phyloP scores from a whole-genome alignment of 805 yeast species.

The Candida xyloterini region DNA sequence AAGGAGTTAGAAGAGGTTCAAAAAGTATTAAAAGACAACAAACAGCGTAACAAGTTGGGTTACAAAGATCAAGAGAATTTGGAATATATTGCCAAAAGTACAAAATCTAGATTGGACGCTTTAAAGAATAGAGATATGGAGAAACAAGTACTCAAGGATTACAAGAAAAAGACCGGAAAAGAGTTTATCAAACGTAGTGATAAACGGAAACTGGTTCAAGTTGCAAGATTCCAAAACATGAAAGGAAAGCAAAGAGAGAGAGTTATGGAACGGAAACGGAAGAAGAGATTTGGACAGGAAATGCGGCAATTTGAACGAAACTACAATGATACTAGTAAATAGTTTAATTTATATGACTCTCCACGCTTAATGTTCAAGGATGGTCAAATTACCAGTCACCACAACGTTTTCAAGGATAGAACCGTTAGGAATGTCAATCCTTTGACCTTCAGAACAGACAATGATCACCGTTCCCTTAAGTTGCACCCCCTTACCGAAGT shows the following conservation, averaged over 20 bases:
- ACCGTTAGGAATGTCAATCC: slow-evolving; percentile 96
- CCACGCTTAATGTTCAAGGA: slow-evolving; percentile 70
- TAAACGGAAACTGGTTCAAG: slow-evolving; percentile 68
- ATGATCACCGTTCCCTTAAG: slow-evolving; percentile 97
- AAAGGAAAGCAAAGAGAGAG: slow-evolving; percentile 69
- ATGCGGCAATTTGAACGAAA: slow-evolving; percentile 45
- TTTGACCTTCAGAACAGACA: slow-evolving; percentile 95
- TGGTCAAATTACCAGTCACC: slow-evolving; percentile 93
- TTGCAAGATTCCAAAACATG: slow-evolving; percentile 76
- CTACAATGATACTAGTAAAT: slow-evolving; percentile 6
- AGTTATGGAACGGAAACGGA: slow-evolving; percentile 83
- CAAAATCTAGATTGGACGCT: slow-evolving; percentile 63
- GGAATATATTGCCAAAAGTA: slow-evolving; percentile 56
- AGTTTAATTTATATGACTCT: not conserved
- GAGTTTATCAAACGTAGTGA: slow-evolving; percentile 66
- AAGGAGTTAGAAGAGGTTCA: slow-evolving; percentile 65
- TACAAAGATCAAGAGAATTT: slow-evolving; percentile 50
- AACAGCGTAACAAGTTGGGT: slow-evolving; percentile 37
- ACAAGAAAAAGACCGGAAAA: slow-evolving; percentile 54
- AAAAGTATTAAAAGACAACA: slow-evolving; percentile 52
- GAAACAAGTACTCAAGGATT: slow-evolving; percentile 56
- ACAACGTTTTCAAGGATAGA: slow-evolving; percentile 93
- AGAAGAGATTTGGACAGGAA: slow-evolving; percentile 80
- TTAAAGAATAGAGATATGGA: slow-evolving; percentile 75
- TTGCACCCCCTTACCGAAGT: slow-evolving; percentile 82